Evolutionary conservation across 23 red algal genomes (phyloP).

Genomic region (Gracilaria domingensis): DNA sequence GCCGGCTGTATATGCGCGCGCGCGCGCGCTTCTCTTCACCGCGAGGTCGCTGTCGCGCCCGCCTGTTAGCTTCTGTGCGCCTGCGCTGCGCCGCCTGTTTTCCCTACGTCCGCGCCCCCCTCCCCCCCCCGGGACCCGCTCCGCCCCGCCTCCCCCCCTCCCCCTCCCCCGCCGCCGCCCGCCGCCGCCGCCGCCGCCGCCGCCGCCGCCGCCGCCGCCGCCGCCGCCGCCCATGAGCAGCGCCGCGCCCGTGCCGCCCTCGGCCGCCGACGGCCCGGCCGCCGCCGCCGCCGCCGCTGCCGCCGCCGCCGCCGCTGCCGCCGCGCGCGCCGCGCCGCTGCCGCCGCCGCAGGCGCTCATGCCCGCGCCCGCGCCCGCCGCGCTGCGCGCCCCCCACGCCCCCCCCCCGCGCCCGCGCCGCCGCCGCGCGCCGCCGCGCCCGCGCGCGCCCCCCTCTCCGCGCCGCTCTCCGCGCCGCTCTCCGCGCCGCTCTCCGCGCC

Average conservation of each 20-base stretch:
- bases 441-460: no score
- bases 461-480: neutral
- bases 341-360: slow-evolving; percentile 6
- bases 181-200: slow-evolving; percentile 1
- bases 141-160: no score
- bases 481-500: neutral
- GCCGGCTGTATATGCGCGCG: neutral
- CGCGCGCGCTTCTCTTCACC: neutral
- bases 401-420: neutral
- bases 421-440: no score
- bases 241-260: neutral
- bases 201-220: neutral
- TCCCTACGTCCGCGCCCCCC: neutral
- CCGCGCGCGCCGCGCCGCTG: slow-evolving; percentile 5
- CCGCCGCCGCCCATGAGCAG: neutral
- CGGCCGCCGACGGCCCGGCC: no score
- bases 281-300: no score
- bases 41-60: no score
- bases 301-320: slow-evolving; percentile 11
- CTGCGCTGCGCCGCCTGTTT: neutral
- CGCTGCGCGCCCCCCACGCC: neutral
- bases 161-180: neutral
- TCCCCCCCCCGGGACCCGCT: neutral
- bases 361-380: neutral
- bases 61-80: no score